These are phyloP conservation scores for Sphaerobolus stellatus DNA, from an alignment of 1,284 basidiomycete species.

Conservation along the genomic window DNA sequence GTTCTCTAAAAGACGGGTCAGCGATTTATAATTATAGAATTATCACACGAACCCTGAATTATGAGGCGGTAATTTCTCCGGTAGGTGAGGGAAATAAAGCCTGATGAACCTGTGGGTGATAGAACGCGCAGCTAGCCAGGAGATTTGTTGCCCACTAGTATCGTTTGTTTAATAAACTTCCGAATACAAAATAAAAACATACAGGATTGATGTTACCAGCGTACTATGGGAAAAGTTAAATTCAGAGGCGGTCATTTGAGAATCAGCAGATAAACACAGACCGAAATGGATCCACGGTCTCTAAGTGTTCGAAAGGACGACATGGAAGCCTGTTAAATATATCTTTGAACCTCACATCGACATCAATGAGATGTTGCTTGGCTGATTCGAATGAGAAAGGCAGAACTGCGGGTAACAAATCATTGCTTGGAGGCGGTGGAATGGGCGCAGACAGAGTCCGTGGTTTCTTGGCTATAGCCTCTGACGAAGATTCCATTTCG, in stretches of 20 bases:
- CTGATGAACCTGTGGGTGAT: slow-evolving; percentile 83
- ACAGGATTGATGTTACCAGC: slow-evolving; percentile 68
- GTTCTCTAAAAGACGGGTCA: slow-evolving; percentile 19
- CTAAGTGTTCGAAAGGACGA: slow-evolving; percentile 72
- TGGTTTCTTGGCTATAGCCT: background rate
- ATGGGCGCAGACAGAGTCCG: background rate
- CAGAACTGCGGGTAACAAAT: slow-evolving; percentile 60
- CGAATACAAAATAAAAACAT: slow-evolving; percentile 19
- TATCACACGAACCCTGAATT: background rate
- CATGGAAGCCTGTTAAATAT: slow-evolving; percentile 67
- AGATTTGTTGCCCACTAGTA: slow-evolving; percentile 82
- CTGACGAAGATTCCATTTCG: background rate
- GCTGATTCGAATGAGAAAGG: slow-evolving; percentile 76
- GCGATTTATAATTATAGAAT: slow-evolving; percentile 3
- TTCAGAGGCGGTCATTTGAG: background rate
- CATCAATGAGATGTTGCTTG: slow-evolving; percentile 64
- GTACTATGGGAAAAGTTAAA: slow-evolving; percentile 28
- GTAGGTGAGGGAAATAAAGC: slow-evolving; percentile 69
- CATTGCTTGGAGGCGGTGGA: too few relatives aligned
- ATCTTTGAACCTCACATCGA: slow-evolving; percentile 70
- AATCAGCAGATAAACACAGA: slow-evolving; percentile 32
- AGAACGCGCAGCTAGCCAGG: slow-evolving; percentile 84
- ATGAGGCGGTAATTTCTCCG: slow-evolving; percentile 54
- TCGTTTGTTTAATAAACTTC: background rate
- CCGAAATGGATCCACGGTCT: slow-evolving; percentile 75